Evolutionary conservation across 352 stramenopile genomes (phyloP).

Genomic region (Phytophthora palmivora): DNA sequence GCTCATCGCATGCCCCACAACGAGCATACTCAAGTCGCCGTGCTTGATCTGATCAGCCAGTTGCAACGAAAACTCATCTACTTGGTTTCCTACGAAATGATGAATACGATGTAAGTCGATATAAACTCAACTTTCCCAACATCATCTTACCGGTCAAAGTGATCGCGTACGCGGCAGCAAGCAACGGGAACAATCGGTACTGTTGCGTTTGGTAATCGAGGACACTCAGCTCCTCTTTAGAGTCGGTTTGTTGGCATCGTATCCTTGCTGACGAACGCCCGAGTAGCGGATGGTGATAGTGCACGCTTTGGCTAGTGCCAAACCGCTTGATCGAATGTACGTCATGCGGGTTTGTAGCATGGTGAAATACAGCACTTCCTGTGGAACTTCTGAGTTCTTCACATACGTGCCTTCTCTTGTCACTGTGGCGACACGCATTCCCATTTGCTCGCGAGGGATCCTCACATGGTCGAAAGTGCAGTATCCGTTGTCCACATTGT

Average conservation of each 20-base stretch:
- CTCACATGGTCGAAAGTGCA: conserved; percentile 62
- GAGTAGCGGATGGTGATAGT: conserved; percentile 96
- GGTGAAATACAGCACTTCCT: conserved; percentile 80
- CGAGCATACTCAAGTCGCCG: conserved; percentile 51
- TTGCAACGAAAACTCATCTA: conserved; percentile 55
- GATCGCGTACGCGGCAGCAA: conserved; percentile 93
- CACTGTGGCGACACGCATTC: conserved; percentile 67
- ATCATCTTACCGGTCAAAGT: conserved; percentile 59
- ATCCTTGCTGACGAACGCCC: conserved; percentile 91
- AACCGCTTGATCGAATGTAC: conserved; percentile 59
- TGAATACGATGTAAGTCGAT: conserved; percentile 6
- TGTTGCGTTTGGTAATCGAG: conserved; percentile 97
- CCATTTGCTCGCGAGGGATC: conserved; percentile 75
- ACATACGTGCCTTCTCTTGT: conserved; percentile 66
- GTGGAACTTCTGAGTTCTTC: conserved; percentile 53
- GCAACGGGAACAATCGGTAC: conserved; percentile 93
- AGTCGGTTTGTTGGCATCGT: conserved; percentile 58
- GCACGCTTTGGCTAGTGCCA: conserved; percentile 83
- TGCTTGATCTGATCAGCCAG: conserved; percentile 54
- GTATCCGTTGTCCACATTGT: conserved; percentile 79
- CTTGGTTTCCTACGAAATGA: conserved; percentile 46
- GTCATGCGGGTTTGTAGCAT: conserved; percentile 83
- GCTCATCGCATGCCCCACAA: conserved; percentile 64
- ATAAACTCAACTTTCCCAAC: background rate
- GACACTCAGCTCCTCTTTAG: conserved; percentile 86